Evolutionary conservation across 495 filamentous ascomycete genomes (phyloP).

Genomic region (Clohesyomyces aquaticus): DNA sequence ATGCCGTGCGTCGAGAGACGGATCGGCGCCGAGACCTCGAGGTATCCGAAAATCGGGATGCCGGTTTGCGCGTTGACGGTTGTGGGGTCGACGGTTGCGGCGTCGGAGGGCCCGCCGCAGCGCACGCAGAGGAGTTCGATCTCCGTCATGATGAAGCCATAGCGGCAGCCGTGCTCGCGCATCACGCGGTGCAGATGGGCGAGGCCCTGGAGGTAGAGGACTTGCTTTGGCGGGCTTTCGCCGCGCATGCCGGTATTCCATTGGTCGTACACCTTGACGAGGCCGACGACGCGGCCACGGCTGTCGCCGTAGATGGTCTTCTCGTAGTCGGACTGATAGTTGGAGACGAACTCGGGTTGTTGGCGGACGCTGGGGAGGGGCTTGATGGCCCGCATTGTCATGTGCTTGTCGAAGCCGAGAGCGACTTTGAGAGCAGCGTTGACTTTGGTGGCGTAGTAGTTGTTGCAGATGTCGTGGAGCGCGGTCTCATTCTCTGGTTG

Average conservation of each 20-base stretch:
- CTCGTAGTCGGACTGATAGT: conserved; percentile 72
- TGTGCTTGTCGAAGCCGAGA: conserved; percentile 62
- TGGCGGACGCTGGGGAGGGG: conserved; percentile 39
- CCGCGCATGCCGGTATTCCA: conserved; percentile 95
- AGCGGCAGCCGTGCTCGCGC: conserved; percentile 89
- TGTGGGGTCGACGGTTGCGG: conserved; percentile 40
- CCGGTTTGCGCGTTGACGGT: conserved; percentile 53
- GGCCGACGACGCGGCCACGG: conserved; percentile 79
- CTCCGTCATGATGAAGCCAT: conserved; percentile 93
- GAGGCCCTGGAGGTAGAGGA: conserved; percentile 82
- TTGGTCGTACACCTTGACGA: conserved; percentile 84
- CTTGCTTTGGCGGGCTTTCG: conserved; percentile 74
- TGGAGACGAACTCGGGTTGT: conserved; percentile 66
- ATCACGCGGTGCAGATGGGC: conserved; percentile 83
- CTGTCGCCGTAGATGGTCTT: conserved; percentile 71
- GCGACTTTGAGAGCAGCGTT: conserved; percentile 76
- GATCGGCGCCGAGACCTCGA: conserved; percentile 73
- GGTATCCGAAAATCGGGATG: conserved; percentile 79
- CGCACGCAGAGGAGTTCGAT: conserved; percentile 92
- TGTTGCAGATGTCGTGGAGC: conserved; percentile 68
- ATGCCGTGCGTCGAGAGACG: conserved; percentile 51
- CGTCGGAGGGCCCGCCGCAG: conserved; percentile 42
- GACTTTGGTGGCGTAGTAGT: conserved; percentile 74
- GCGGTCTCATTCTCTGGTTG: conserved; percentile 75
- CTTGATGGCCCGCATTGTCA: conserved; percentile 54